Evolutionary conservation across 805 yeast genomes (phyloP).

Genomic region (Saccharomycopsis sp.): DNA sequence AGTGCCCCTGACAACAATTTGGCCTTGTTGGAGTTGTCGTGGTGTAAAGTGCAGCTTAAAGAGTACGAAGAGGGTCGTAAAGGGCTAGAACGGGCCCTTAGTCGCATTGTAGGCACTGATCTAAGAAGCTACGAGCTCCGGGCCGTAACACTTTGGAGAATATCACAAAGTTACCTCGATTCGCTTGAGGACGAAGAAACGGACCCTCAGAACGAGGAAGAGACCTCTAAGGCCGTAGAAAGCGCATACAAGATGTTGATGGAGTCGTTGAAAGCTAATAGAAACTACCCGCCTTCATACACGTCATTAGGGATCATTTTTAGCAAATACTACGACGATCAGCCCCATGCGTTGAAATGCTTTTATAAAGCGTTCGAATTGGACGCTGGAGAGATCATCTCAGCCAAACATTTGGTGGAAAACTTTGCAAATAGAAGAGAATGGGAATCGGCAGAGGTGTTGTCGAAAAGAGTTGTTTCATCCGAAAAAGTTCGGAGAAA

Average conservation of each 20-base stretch:
- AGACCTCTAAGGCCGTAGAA: constrained; percentile 29
- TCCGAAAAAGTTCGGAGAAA: constrained; percentile 53
- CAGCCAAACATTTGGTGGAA: constrained; percentile 67
- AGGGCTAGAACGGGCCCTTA: constrained; percentile 40
- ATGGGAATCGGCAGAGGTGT: constrained; percentile 79
- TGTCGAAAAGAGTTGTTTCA: constrained; percentile 59
- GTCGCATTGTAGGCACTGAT: constrained; percentile 42
- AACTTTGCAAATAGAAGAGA: constrained; percentile 62
- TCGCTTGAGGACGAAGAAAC: constrained; percentile 25
- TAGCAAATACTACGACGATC: constrained; percentile 48
- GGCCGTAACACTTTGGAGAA: constrained; percentile 62
- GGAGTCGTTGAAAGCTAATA: constrained; percentile 54
- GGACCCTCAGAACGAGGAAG: constrained; percentile 22
- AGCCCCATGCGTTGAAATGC: constrained; percentile 71
- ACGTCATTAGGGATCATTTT: constrained; percentile 78
- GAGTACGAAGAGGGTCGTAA: constrained; percentile 45
- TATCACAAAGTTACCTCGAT: constrained; percentile 56
- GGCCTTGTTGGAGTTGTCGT: constrained; percentile 64
- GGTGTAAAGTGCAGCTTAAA: constrained; percentile 63
- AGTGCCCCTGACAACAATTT: constrained; percentile 44
- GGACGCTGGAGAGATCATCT: constrained; percentile 64
- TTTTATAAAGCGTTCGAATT: constrained; percentile 85
- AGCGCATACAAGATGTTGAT: constrained; percentile 53
- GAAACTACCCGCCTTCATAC: constrained; percentile 70
- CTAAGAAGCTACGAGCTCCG: constrained; percentile 46